A percentile compares a stretch with the other conserved stretches of the same genome.
Conservation (phyloP, 768 basidiomycete species). For the Boletus subparvulus region DNA sequence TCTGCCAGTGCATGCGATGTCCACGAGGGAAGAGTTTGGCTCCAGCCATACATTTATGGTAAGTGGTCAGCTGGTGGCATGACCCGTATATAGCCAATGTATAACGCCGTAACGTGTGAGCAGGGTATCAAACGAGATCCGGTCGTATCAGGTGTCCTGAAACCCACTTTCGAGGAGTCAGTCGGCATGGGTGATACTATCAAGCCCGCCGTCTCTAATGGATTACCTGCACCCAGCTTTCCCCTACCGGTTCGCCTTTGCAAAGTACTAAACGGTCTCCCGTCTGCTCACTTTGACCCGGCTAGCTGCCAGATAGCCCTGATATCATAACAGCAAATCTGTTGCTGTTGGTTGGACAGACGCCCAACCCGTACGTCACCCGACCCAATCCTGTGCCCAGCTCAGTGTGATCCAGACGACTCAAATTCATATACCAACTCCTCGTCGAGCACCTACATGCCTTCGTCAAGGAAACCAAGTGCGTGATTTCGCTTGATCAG, state of each 20-base stretch:
- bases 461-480: slow-evolving; percentile 71
- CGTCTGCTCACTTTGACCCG: slow-evolving; percentile 1
- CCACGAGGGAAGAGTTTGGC: too few species aligned
- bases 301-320: slow-evolving; percentile 46
- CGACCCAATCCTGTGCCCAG: background rate
- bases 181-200: slow-evolving; percentile 12
- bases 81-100: too few species aligned
- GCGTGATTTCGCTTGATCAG: slow-evolving; percentile 8
- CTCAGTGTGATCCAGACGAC: slow-evolving; percentile 32
- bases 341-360: slow-evolving; percentile 37
- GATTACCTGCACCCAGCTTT: slow-evolving; percentile 38
- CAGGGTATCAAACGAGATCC: slow-evolving; percentile 7
- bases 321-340: slow-evolving; percentile 53
- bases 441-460: slow-evolving; percentile 71
- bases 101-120: background rate
- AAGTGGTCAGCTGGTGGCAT: background rate
- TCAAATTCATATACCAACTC: slow-evolving; percentile 47
- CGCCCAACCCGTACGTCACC: slow-evolving; percentile 40
- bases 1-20: too few species aligned
- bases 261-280: background rate
- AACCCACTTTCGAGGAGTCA: background rate
- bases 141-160: background rate
- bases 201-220: slow-evolving; percentile 39
- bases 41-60: background rate
- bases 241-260: slow-evolving; percentile 39